Evolutionary conservation across 257 asterid genomes (phyloP).

Genomic region (Gentiana straminea): DNA sequence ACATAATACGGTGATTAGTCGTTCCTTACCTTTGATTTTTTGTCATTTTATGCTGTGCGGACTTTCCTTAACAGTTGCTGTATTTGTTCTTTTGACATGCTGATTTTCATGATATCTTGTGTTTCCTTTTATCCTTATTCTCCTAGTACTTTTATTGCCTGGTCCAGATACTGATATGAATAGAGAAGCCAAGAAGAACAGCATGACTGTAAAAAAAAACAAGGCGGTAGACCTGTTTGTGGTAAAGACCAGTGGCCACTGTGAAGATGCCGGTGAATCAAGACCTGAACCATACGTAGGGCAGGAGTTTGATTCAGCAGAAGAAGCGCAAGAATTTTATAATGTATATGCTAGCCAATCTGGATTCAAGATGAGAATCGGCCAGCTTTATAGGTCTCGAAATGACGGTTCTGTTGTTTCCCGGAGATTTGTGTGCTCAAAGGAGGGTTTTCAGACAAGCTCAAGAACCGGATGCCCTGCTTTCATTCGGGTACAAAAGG

Average conservation of each 20-base stretch:
- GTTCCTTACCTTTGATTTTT: not conserved
- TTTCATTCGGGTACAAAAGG: conserved; percentile 74
- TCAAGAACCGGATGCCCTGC: conserved; percentile 91
- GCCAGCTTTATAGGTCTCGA: conserved; percentile 87
- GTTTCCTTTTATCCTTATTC: not conserved
- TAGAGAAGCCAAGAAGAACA: conserved; percentile 45
- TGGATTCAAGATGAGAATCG: conserved; percentile 85
- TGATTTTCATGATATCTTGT: not conserved
- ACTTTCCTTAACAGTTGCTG: too few relatives aligned
- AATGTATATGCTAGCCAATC: conserved; percentile 51
- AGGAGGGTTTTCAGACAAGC: conserved; percentile 88
- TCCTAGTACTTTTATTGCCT: conserved; percentile 1
- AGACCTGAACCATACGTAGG: conserved; percentile 64
- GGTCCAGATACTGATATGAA: conserved; percentile 60
- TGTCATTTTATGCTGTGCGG: not conserved
- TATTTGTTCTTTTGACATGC: not conserved
- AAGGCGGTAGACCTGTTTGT: conserved; percentile 38
- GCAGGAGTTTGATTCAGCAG: conserved; percentile 74
- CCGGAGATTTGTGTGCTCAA: conserved; percentile 81
- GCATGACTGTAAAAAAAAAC: conserved; percentile 57
- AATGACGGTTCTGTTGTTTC: conserved; percentile 81
- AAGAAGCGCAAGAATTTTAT: conserved; percentile 84
- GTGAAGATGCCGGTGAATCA: conserved; percentile 48
- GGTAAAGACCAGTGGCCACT: conserved; percentile 37
- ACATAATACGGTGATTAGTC: not conserved